Evolutionary conservation across 2,329 filamentous ascomycete species (phyloP).

Genomic region (Colletotrichum sansevieriae): DNA sequence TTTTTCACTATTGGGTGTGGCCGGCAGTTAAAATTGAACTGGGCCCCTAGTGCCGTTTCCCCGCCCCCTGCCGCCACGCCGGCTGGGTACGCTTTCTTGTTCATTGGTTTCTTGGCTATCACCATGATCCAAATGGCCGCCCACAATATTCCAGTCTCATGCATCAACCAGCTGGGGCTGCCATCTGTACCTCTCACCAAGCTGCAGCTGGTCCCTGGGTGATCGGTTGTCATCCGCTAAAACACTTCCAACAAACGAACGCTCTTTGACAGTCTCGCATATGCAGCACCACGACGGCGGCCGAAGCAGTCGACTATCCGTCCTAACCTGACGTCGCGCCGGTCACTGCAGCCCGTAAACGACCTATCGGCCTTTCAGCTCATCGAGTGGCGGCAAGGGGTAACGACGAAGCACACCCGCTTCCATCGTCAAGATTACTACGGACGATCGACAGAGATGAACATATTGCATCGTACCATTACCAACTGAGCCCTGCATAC

Average conservation of each 20-base stretch:
- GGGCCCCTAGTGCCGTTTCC: conserved; percentile 16
- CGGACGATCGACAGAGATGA: conserved; percentile 3
- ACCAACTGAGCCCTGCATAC: background rate
- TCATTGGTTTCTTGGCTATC: conserved; percentile 22
- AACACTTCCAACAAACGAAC: background rate
- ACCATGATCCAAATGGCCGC: conserved; percentile 21
- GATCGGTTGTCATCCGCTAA: background rate
- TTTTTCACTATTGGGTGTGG: conserved; percentile 4
- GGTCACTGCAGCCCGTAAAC: conserved; percentile 2
- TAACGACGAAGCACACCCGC: conserved; percentile 13
- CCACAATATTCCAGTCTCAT: conserved; percentile 8
- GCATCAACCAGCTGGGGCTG: background rate
- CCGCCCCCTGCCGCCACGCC: conserved; percentile 30
- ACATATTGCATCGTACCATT: conserved; percentile 27
- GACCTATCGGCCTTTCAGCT: background rate
- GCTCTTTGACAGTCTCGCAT: conserved; percentile 1
- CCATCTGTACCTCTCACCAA: conserved; percentile 10
- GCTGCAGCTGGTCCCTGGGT: background rate
- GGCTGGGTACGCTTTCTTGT: conserved; percentile 11
- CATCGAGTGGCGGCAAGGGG: background rate
- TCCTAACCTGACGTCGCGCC: background rate
- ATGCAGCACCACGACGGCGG: background rate
- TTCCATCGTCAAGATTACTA: conserved; percentile 2
- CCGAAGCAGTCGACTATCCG: background rate
- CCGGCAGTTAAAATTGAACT: conserved; percentile 22